Evolutionary conservation across 2,329 filamentous ascomycete species (phyloP), one percentile per base, ranked within the genome.

Genomic region (Fusarium sp.): DNA sequence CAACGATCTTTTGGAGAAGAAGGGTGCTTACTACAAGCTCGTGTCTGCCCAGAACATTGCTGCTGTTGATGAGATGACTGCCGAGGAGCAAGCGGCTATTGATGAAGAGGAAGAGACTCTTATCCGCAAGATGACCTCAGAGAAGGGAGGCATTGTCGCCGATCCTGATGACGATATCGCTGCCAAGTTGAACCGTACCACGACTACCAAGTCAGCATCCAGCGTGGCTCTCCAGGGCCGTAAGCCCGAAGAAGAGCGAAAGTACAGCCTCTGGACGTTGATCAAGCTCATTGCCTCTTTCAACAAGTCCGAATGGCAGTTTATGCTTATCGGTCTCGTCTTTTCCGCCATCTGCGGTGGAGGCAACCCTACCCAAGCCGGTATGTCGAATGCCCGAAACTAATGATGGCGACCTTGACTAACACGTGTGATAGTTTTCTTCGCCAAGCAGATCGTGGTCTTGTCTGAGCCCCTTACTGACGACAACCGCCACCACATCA

Each of bases 1-100:
- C 81, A 90, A 96, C 68, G 88, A 93, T 16, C 88, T 99, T 13
- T 86, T 98, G 4, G 90, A 92, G 75, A 87, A 83, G 69, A 85
- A 90, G 73, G 92, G 90, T 23, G 92, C 95, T 10, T 99, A 98
- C 83, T 93, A 89, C 82, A 93, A 92, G 67, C 90, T 98, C 13
- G 95, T 98, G 9, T 92, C 94, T 63, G 95, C 96, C 4, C 97
- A 99, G 82, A 92, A 93, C 66, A 95, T 98, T 74, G 90, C 90
- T 2, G 87, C 88, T 5, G 87, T 88, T 20, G 89, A 91, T 58
- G 87, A 90, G 67, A 73, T 88, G 72, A 84, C 84, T 0, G 80
- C 84, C 0, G 87, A 89, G 61, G 87, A 91, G 67, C 83, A 89
- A 73, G 87, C 86, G 9, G 83, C 81, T 1, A 77, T 89, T 7